A percentile compares a stretch with the other conserved stretches of the same genome.
phyloP scores from a whole-genome alignment of 73 alveolate species.

The Tetrahymena elliotti region DNA sequence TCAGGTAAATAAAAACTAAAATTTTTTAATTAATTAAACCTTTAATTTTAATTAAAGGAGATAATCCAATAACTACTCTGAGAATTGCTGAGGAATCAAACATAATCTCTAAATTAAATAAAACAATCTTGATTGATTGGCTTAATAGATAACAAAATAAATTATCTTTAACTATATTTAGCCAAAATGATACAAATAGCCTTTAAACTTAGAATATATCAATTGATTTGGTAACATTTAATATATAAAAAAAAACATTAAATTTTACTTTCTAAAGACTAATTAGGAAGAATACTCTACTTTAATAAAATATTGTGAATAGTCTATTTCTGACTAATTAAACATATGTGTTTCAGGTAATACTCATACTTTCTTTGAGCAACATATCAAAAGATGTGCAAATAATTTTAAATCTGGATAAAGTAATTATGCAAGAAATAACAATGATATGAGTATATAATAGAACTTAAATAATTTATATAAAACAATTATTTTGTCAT shows the following conservation, averaged over 20 bases:
- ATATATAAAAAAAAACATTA: no score
- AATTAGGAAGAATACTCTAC: not conserved
- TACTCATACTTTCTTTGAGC: not conserved
- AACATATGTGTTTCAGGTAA: not conserved
- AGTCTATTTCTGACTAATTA: not conserved
- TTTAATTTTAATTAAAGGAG: not conserved
- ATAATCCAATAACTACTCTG: not conserved
- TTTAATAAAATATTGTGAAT: not conserved
- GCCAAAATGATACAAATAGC: not conserved
- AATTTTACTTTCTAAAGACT: not conserved
- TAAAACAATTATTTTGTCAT: slow-evolving; percentile 32
- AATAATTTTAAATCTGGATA: not conserved
- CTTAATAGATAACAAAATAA: not conserved
- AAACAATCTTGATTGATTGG: not conserved
- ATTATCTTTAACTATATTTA: not conserved
- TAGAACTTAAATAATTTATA: not conserved
- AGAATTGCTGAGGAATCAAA: not conserved
- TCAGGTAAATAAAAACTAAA: slow-evolving; percentile 44
- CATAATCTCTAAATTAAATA: not conserved
- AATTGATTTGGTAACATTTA: not conserved
- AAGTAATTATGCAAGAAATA: not conserved
- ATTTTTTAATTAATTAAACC: not conserved
- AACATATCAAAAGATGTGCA: not conserved
- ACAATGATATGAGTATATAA: not conserved
- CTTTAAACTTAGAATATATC: not conserved